Evolutionary conservation across 495 filamentous ascomycete species (phyloP).

Genomic region (Copromyces sp.): DNA sequence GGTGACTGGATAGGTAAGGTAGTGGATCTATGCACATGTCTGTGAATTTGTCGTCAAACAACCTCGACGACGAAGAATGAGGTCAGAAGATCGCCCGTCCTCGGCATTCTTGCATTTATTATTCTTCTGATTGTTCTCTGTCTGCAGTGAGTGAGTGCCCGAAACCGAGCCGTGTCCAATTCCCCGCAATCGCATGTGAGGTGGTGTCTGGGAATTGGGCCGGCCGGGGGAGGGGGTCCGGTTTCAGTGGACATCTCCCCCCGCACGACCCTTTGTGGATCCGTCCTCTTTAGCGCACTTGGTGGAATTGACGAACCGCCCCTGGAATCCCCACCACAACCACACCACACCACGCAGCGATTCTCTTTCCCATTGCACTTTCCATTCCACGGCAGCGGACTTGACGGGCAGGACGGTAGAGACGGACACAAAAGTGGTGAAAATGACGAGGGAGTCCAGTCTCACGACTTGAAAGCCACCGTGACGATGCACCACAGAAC

Average conservation of each 20-base stretch:
- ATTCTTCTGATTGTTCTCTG: not conserved
- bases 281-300: not conserved
- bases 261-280: not conserved
- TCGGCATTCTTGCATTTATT: not conserved
- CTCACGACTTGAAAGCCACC: not conserved
- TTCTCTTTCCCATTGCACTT: not conserved
- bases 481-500: not conserved
- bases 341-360: not conserved
- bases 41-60: not conserved
- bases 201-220: not conserved
- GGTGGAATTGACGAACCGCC: not conserved
- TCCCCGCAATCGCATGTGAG: not conserved
- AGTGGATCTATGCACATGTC: not conserved
- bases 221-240: not conserved
- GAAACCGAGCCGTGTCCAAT: not conserved
- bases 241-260: not conserved
- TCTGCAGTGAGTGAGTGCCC: not conserved
- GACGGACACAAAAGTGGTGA: not conserved
- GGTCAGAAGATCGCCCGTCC: not conserved
- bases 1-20: not conserved
- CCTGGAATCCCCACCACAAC: not conserved
- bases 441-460: not conserved
- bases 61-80: not conserved
- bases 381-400: not conserved
- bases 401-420: not conserved